Evolutionary conservation across 2,329 filamentous ascomycete species (phyloP).

Genomic region (Fusarium verrucosum): DNA sequence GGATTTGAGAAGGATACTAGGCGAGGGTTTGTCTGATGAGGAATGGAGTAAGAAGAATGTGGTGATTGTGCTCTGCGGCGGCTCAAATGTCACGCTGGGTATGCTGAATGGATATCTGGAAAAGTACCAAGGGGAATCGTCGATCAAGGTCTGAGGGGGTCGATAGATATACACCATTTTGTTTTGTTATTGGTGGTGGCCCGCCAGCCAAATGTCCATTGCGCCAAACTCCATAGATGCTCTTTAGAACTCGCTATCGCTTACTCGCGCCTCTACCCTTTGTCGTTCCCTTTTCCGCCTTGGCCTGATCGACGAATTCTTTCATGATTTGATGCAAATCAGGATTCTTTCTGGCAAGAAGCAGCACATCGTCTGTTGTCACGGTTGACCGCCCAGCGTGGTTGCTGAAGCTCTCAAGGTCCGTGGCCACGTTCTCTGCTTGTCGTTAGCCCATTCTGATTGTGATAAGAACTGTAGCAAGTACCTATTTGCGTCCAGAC

Average conservation of each 20-base stretch:
- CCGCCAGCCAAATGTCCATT: not conserved
- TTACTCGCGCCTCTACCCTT: slow-evolving; percentile 48
- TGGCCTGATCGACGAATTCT: slow-evolving; percentile 70
- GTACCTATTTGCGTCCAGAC: slow-evolving; percentile 86
- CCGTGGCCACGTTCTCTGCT: slow-evolving; percentile 64
- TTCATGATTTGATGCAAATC: slow-evolving; percentile 81
- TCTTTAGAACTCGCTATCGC: slow-evolving; percentile 38
- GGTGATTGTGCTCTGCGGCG: slow-evolving; percentile 87
- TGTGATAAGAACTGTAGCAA: not conserved
- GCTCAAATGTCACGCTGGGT: slow-evolving; percentile 71
- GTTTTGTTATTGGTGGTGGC: not conserved
- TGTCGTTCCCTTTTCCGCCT: slow-evolving; percentile 52
- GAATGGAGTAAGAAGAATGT: slow-evolving; percentile 75
- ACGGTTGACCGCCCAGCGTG: slow-evolving; percentile 86
- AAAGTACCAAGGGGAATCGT: slow-evolving; percentile 51
- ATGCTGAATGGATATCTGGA: slow-evolving; percentile 68
- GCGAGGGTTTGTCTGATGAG: slow-evolving; percentile 60
- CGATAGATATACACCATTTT: not conserved
- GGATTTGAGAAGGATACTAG: slow-evolving; percentile 68
- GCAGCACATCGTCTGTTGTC: slow-evolving; percentile 85
- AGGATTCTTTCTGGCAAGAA: slow-evolving; percentile 87
- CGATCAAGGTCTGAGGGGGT: slow-evolving; percentile 43
- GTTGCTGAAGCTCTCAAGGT: slow-evolving; percentile 67
- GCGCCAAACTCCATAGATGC: slow-evolving; percentile 24
- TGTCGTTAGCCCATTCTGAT: not conserved